Conservation (phyloP, 164 flowering plant species). For the Houttuynia cordata region DNA sequence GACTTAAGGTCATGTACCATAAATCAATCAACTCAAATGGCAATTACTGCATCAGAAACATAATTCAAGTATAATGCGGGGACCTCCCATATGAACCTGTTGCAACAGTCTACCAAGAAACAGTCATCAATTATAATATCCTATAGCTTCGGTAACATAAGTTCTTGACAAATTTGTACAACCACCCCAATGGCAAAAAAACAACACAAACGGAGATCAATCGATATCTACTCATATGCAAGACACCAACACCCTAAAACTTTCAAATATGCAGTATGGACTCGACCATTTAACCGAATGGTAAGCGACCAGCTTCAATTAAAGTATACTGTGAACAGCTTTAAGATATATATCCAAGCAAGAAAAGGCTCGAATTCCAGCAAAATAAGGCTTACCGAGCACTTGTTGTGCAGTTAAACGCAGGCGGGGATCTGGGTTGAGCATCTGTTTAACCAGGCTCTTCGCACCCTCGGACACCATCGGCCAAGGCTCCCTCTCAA, state of each 20-base stretch:
- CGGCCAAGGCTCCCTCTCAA: conserved; percentile 99
- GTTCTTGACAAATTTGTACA: background rate
- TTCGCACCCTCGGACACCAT: conserved; percentile 80
- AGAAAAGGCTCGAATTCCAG: background rate
- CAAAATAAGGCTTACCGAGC: conserved; percentile 48
- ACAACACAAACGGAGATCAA: background rate
- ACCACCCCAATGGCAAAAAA: background rate
- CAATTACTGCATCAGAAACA: background rate
- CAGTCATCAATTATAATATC: background rate
- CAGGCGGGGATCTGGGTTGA: conserved; percentile 70
- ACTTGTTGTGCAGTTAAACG: conserved; percentile 94
- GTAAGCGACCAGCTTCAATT: too few species aligned
- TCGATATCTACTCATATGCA: background rate
- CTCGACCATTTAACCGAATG: background rate
- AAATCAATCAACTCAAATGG: too few species aligned
- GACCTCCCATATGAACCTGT: background rate
- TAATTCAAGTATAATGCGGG: background rate
- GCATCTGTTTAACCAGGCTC: conserved; percentile 85
- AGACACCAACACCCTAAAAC: background rate
- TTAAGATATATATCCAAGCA: background rate
- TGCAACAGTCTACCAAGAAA: background rate
- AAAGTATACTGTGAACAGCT: background rate
- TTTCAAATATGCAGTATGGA: background rate
- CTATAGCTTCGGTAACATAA: background rate
- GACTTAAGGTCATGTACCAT: too few species aligned